These are phyloP conservation scores for Heliamphora pulchella DNA, from an alignment of 179 eudicot genomes.

Conservation along the genomic window DNA sequence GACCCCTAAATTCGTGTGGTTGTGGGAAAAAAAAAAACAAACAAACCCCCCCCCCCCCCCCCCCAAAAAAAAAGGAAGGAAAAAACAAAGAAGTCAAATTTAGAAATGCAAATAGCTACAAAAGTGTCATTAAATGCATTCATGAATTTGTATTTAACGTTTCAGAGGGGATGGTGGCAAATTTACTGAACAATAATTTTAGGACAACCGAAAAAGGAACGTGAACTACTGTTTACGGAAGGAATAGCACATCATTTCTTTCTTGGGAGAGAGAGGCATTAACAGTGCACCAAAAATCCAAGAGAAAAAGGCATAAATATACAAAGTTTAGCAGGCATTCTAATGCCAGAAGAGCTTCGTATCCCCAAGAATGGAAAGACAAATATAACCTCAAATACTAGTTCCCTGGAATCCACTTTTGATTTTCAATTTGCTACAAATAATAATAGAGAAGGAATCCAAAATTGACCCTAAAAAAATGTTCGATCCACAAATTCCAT, in stretches of 20 bases:
- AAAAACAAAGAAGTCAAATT: background rate
- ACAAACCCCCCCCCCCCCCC: background rate
- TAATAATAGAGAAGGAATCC: background rate
- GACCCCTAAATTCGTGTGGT: background rate
- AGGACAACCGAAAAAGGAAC: background rate
- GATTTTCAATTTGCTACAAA: background rate
- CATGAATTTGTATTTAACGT: background rate
- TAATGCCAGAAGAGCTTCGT: background rate
- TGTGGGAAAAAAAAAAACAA: too few species aligned
- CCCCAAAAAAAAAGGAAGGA: too few species aligned
- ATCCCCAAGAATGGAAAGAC: too few species aligned
- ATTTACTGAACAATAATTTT: background rate
- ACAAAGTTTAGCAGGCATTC: background rate
- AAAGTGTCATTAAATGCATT: background rate
- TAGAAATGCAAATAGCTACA: background rate
- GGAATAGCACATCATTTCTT: background rate
- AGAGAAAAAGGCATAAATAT: background rate
- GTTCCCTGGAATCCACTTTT: conserved; percentile 4
- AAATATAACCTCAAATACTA: background rate
- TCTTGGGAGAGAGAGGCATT: background rate
- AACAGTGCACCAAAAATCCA: background rate
- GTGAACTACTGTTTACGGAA: background rate
- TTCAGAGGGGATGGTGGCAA: background rate
- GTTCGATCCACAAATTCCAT: background rate
- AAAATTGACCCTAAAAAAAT: background rate